Percentiles rank a stretch among this genome's conserved stretches.
These are phyloP conservation scores for Colletotrichum shisoi DNA, from an alignment of 2,329 filamentous ascomycete genomes.

Conservation along the genomic window DNA sequence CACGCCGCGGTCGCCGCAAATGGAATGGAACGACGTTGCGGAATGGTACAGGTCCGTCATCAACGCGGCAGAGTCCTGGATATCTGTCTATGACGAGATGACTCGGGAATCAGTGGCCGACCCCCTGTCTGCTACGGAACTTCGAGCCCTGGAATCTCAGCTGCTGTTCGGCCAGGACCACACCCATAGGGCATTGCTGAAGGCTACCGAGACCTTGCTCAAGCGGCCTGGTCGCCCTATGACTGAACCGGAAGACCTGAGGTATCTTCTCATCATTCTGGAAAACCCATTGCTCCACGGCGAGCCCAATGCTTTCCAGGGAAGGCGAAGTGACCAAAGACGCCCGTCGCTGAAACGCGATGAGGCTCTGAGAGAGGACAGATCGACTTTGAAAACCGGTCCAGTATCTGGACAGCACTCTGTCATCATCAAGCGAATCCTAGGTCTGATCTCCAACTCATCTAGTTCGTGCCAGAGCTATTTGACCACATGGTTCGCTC, in stretches of 20 bases:
- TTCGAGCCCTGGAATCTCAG: conserved; percentile 57
- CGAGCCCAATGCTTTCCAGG: conserved; percentile 51
- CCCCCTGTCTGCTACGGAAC: conserved; percentile 47
- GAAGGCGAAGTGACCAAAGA: conserved; percentile 48
- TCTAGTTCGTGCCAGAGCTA: conserved; percentile 78
- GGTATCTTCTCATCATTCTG: conserved; percentile 80
- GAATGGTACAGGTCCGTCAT: conserved; percentile 78
- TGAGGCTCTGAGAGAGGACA: conserved; percentile 13
- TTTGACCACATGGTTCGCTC: conserved; percentile 79
- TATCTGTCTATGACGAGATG: conserved; percentile 64
- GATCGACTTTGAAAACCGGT: conserved; percentile 48
- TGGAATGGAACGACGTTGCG: conserved; percentile 76
- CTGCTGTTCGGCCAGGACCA: conserved; percentile 70
- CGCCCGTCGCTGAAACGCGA: conserved; percentile 1
- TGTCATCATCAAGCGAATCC: conserved; percentile 82
- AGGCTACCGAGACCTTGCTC: conserved; percentile 78
- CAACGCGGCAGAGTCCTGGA: conserved; percentile 74
- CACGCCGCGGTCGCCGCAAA: conserved; percentile 68
- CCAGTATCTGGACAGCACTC: conserved; percentile 73
- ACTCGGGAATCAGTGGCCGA: conserved; percentile 45
- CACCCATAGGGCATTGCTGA: conserved; percentile 73
- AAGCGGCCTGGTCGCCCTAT: conserved; percentile 79
- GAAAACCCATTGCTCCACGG: conserved; percentile 78
- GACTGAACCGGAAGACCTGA: conserved; percentile 71
- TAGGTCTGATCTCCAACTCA: conserved; percentile 81